Evolutionary conservation across 257 asterid genomes (phyloP).

Genomic region (Verbascum thapsus): DNA sequence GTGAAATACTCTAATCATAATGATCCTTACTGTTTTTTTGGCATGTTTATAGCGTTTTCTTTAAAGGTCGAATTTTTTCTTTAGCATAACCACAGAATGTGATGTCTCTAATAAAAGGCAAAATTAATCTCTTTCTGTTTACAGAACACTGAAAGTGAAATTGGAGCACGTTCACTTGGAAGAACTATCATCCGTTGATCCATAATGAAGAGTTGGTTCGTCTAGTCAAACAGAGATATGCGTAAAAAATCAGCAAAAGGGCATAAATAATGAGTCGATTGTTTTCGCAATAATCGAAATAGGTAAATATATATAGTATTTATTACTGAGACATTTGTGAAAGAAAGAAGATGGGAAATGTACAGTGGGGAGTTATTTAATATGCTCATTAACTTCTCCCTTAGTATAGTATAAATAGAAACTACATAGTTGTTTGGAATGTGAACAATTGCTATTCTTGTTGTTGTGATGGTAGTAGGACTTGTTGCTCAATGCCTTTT

Average conservation of each 20-base stretch:
- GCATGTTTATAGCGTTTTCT: not conserved
- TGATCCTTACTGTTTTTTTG: not conserved
- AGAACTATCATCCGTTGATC: conserved; percentile 88
- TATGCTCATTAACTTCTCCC: conserved; percentile 46
- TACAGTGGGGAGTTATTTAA: conserved; percentile 50
- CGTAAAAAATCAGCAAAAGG: no score
- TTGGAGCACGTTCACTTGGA: conserved; percentile 89
- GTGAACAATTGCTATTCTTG: no score
- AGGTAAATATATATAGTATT: conserved; percentile 30
- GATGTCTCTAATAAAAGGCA: conserved; percentile 13
- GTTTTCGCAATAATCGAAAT: conserved; percentile 24
- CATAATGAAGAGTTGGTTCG: no score
- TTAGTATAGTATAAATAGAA: no score
- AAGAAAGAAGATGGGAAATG: conserved; percentile 26
- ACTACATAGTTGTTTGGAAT: no score
- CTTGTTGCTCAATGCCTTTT: no score
- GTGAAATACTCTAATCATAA: conserved; percentile 33
- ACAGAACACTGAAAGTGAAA: conserved; percentile 88
- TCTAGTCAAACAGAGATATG: no score
- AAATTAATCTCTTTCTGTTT: conserved; percentile 4
- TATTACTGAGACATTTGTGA: not conserved
- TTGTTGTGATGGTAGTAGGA: no score
- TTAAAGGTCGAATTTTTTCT: not conserved
- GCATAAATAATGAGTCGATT: conserved; percentile 18
- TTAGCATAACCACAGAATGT: not conserved